Conservation (phyloP, 2,329 filamentous ascomycete species). For the Thermomyces lanuginosus region DNA sequence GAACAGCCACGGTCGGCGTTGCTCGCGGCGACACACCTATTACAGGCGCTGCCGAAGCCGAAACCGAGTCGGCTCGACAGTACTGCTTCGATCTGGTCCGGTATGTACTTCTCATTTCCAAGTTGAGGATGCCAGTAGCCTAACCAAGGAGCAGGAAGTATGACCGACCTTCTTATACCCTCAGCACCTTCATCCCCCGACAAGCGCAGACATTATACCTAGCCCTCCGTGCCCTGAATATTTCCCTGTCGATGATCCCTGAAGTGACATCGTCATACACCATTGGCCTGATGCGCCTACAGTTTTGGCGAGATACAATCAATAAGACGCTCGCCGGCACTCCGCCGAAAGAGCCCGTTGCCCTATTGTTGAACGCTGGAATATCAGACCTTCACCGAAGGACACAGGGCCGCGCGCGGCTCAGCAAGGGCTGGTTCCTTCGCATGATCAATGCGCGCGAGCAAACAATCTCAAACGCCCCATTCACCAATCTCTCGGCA, state of each 20-base stretch:
- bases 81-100: constrained; percentile 45
- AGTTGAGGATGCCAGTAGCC: too few relatives aligned
- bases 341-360: constrained; percentile 82
- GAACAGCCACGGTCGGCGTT: too few relatives aligned
- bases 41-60: constrained; percentile 22
- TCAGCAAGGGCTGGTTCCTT: constrained; percentile 56
- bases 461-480: constrained; percentile 66
- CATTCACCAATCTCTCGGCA: constrained; percentile 54
- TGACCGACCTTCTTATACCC: constrained; percentile 74
- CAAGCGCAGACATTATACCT: constrained; percentile 68
- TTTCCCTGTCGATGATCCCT: constrained; percentile 78
- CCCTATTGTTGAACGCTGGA: constrained; percentile 61
- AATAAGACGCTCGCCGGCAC: constrained; percentile 57
- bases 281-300: constrained; percentile 74
- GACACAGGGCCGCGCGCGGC: constrained; percentile 31
- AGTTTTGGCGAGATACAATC: constrained; percentile 86
- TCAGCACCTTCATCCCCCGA: constrained; percentile 67
- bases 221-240: constrained; percentile 78
- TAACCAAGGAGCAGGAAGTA: constrained; percentile 58
- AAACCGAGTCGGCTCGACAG: constrained; percentile 37
- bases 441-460: constrained; percentile 69
- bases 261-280: constrained; percentile 78
- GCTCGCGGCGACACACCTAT: too few relatives aligned
- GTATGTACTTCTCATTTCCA: constrained; percentile 28
- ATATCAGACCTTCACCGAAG: constrained; percentile 40